Conservation (phyloP, 768 basidiomycete species). For the Lactifluus subvellereus region DNA sequence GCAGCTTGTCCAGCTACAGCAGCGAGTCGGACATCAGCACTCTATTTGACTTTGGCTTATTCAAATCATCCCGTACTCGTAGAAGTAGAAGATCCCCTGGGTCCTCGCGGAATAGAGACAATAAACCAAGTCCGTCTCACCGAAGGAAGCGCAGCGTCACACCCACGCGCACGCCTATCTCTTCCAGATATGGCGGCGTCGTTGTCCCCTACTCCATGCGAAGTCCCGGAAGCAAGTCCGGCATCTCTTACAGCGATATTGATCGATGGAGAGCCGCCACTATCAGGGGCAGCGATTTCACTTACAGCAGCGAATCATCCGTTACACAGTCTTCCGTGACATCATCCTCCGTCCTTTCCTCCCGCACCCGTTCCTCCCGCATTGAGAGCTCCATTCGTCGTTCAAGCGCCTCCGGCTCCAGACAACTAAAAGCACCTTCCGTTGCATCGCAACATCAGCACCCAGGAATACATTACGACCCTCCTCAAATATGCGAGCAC, state of each 20-base stretch:
- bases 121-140: conserved; percentile 1
- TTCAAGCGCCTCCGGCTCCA: background rate
- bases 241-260: conserved; percentile 17
- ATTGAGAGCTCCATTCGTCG: conserved; percentile 1
- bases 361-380: conserved; percentile 12
- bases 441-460: background rate
- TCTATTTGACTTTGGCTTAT: conserved; percentile 4
- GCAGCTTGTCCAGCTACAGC: conserved; percentile 23
- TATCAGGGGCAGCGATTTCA: conserved; percentile 13
- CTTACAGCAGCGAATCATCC: conserved; percentile 21
- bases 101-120: background rate
- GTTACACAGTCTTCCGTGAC: conserved; percentile 14
- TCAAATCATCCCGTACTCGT: conserved; percentile 12
- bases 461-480: conserved; percentile 5
- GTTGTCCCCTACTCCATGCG: conserved; percentile 10
- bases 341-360: conserved; percentile 12
- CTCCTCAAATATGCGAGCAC: conserved; percentile 14
- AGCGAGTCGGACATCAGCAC: conserved; percentile 21
- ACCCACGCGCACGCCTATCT: conserved; percentile 13
- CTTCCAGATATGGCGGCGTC: conserved; percentile 1
- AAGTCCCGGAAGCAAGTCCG: conserved; percentile 17
- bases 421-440: background rate
- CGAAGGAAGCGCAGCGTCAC: conserved; percentile 16
- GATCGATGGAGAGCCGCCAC: conserved; percentile 15
- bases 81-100: background rate